These are phyloP conservation scores for Phytopythium vexans DNA, from an alignment of 352 stramenopile species.

Conservation along the genomic window DNA sequence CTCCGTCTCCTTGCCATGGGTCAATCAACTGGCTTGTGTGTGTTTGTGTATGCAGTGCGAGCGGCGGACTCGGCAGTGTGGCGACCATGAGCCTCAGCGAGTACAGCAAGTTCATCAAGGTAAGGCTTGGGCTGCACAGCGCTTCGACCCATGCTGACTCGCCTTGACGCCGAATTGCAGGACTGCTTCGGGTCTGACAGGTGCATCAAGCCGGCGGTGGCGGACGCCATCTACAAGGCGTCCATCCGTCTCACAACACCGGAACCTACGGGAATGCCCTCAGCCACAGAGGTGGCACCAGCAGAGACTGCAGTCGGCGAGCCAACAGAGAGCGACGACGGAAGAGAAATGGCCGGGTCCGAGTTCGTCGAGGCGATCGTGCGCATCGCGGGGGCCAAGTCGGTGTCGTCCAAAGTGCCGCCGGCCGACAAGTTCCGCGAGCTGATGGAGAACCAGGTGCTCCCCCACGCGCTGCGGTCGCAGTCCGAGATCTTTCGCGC, in stretches of 20 bases:
- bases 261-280: not conserved
- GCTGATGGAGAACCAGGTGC: conserved; percentile 64
- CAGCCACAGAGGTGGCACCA: not conserved
- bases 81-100: conserved; percentile 68
- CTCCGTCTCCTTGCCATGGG: no score
- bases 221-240: conserved; percentile 44
- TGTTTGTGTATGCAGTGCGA: conserved; percentile 37
- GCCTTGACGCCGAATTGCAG: conserved; percentile 6
- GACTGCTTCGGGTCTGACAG: conserved; percentile 55
- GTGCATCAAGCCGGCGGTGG: conserved; percentile 28
- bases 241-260: conserved; percentile 10
- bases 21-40: not conserved
- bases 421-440: conserved; percentile 61
- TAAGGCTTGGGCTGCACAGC: no score
- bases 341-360: conserved; percentile 47
- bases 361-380: conserved; percentile 72
- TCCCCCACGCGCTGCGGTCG: conserved; percentile 66
- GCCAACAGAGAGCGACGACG: conserved; percentile 6
- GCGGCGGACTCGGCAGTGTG: conserved; percentile 54
- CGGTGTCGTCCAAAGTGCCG: conserved; percentile 17
- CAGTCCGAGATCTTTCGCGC: conserved; percentile 75
- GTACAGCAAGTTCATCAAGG: conserved; percentile 74
- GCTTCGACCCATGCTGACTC: not conserved
- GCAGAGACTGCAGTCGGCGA: not conserved
- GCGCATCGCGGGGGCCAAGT: conserved; percentile 52